Evolutionary conservation across 176 grass and related monocot genomes (phyloP), one percentile per base, ranked within the genome.

Genomic region (Paspalum notatum): DNA sequence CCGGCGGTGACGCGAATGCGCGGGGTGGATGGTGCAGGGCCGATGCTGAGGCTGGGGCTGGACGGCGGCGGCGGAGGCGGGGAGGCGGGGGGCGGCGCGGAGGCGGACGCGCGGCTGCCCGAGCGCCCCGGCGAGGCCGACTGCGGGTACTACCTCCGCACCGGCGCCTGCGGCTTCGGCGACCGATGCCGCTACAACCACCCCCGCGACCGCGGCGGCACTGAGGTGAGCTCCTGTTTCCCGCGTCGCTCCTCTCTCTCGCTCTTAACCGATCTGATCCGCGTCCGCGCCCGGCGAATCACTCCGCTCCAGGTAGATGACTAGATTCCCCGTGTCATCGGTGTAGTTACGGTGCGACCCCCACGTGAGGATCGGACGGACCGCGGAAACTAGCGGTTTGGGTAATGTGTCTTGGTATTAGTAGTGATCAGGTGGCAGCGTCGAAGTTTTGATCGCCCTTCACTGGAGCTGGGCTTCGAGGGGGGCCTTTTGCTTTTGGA

Each of bases 171-270:
- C 83, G 88, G 88, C 71, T 99, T 95, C 76, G 96, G 96, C 7
- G 92, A 93, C 5, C 93, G 84, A 15, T 99, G 96, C 82, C 92
- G 96, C 38, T 99, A 95, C 88, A 95, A 99, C 79, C 96, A 99
- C 75, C 96, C 96, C 12, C 92, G 82, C 80, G 86, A 91, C 87
- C 89, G 82, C 41, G 72, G 90, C 51, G 72, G 54, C 55, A 74
- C 89, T 71, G 82, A 85, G 84, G 92, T 99, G 83, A 87, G 66
- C 32, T 77, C n/a, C 16, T 38, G 8, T 13, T 51, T 50, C 60
- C 55, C 67, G 80, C 58, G 9, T 8, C 52, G n/a, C 49, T 41
- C 53, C 49, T 41, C 53, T 39, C 18, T 7, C 44, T 71, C 59
- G 87, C 77, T 89, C 87, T 64, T 47, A 6, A 45, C 46, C 54